These are phyloP conservation scores for Corymbia maculata DNA, from an alignment of 345 rosid genomes.

Conservation along the genomic window DNA sequence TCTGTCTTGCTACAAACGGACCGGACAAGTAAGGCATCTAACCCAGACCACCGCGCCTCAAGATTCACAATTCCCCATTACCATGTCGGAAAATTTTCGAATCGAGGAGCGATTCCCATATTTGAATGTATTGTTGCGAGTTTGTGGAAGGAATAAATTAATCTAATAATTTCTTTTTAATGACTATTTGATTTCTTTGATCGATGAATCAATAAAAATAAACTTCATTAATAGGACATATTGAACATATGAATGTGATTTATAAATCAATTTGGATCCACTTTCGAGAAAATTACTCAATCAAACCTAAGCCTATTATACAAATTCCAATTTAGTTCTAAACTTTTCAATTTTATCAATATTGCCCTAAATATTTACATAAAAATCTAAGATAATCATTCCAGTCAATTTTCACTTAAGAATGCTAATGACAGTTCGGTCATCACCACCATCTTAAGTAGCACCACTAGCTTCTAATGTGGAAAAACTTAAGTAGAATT, in stretches of 20 bases:
- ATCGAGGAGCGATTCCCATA: not conserved
- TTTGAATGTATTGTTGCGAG: not conserved
- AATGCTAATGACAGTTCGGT: no score
- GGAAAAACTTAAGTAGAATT: not conserved
- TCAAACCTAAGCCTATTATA: not conserved
- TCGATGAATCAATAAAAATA: not conserved
- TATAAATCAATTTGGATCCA: not conserved
- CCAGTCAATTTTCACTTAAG: no score
- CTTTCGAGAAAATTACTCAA: not conserved
- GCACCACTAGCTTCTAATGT: not conserved
- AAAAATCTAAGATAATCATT: not conserved
- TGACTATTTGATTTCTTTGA: not conserved
- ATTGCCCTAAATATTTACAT: rapidly evolving
- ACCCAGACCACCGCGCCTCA: not conserved
- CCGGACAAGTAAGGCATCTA: not conserved
- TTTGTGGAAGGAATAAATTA: not conserved
- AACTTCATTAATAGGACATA: not conserved
- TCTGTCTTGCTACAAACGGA: not conserved
- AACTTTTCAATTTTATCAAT: rapidly evolving
- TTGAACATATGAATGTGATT: rapidly evolving
- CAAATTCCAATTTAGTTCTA: not conserved
- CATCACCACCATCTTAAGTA: not conserved
- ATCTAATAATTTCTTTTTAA: not conserved
- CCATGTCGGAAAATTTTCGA: not conserved
- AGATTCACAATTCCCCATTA: not conserved